A percentile compares a stretch with the other conserved stretches of the same genome.
These are phyloP conservation scores for Aspergillus ruber DNA, from an alignment of 2,329 filamentous ascomycete species.

Conservation along the genomic window DNA sequence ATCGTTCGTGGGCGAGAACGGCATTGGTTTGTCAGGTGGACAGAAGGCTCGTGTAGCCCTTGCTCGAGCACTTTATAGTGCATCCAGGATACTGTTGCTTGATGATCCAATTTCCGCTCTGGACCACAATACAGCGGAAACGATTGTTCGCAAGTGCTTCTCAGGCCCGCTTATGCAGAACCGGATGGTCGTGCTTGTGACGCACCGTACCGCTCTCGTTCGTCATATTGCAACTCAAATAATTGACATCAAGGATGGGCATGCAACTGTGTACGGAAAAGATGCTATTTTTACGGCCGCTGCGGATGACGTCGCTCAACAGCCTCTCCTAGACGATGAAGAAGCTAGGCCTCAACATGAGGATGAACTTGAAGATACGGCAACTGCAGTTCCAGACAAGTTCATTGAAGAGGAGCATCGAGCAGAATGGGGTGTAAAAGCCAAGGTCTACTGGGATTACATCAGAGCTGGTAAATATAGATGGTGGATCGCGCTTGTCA, in stretches of 20 bases:
- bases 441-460: slow-evolving; percentile 75
- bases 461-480: slow-evolving; percentile 70
- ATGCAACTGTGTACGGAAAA: slow-evolving; percentile 45
- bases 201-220: slow-evolving; percentile 65
- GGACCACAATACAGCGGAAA: slow-evolving; percentile 59
- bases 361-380: slow-evolving; percentile 25
- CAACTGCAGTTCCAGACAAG: slow-evolving; percentile 58
- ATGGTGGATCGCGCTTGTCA: slow-evolving; percentile 64
- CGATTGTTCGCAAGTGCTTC: slow-evolving; percentile 53
- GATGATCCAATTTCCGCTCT: slow-evolving; percentile 57
- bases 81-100: slow-evolving; percentile 48
- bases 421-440: slow-evolving; percentile 67
- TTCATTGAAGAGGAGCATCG: slow-evolving; percentile 74
- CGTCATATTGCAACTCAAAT: slow-evolving; percentile 66
- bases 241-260: slow-evolving; percentile 61
- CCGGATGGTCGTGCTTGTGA: slow-evolving; percentile 54
- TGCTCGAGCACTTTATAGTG: slow-evolving; percentile 56
- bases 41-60: slow-evolving; percentile 56
- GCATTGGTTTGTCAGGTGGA: slow-evolving; percentile 55
- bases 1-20: slow-evolving; percentile 56
- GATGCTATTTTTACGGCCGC: slow-evolving; percentile 41
- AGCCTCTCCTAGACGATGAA: slow-evolving; percentile 14
- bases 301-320: slow-evolving; percentile 24
- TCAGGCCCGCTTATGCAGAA: slow-evolving; percentile 48
- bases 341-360: slow-evolving; percentile 29